Evolutionary conservation across 176 grass and related monocot genomes (phyloP), one percentile per base, ranked within the genome.

Genomic region (Eleusine coracana): DNA sequence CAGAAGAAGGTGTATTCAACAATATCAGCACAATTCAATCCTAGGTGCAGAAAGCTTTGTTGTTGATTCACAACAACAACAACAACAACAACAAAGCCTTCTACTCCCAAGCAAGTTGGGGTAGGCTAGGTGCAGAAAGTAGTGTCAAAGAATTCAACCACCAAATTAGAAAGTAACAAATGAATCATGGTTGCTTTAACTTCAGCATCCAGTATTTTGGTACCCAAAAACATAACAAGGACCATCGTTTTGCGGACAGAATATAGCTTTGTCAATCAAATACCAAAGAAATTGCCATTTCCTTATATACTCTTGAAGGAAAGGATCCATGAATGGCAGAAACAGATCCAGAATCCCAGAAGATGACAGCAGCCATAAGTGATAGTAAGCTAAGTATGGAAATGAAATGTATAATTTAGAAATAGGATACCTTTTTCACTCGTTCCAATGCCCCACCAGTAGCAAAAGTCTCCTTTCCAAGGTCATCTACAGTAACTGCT

Each of bases 401-500:
- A 21, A 39, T 10, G 41, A 81, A 65, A 66, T 71, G 59, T 34
- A 48, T 66, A 86, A 73, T 11, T 46, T 59, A 58, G 8, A 60
- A 74, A 61, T 5, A 74, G 69, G 6, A 39, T 86, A 93, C 96
- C 89, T 98, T 98, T 73, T 91, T 92, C 59, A 95, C 90, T 78
- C 82, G 82, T 10, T 98, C 89, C 72, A 98, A 92, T 82, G 90
- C 93, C 63, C 91, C 96, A 59, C 96, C 96, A 67, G 96, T 95
- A 50, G 82, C 96, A 77, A 98, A 98, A 82, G 91, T 93, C 81
- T 98, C 96, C 75, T 91, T 95, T 73, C 91, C 92, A 83, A 75
- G 68, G 71, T 98, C 92, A 75, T 98, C 96, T 68, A 98, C 82
- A 66, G 92, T 98, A 66, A 98, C 93, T 86, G 92, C 96, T 64